Base-by-base conservation (phyloP, 371 early-diverging fungal species). In the Parasitella parasitica region DNA sequence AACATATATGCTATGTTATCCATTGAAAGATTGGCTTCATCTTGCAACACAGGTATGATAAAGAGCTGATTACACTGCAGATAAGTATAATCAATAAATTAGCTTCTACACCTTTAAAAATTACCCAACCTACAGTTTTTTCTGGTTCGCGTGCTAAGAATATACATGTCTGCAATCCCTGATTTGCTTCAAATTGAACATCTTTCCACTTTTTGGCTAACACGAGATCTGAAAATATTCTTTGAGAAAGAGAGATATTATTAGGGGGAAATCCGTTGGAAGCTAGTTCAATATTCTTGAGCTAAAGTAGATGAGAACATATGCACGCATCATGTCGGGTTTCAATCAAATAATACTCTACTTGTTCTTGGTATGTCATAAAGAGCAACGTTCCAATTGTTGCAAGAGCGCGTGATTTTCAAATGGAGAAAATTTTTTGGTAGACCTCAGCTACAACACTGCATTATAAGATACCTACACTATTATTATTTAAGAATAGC, bases 201-300 rank as follows among this genome's bases (percentile, higher is more conserved):
- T 59, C 7, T 28, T 70, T 74, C 48, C 71, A 70, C 57, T 58
- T 59, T 27, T 74, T 74, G 13, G 54, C 69, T 35, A 72, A 51
- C 6, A 69, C 61, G 36, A 60, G 51, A 20, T 61, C 61, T 7
- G 57, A 9, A 35, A 46, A 67, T 3, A 70, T 32, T 41, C 39
- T 48, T 53, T 63, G 67, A 2, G 63, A 59, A 16, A 68, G 18
- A 35, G 18, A 20, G 2, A 48, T 36, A 13, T 68, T 56, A 28
- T 34, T 46, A 1, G 35, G 43, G 4, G 63, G 22, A 8, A 63
- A 46, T 2, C 36, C 36, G 9, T 5, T 15, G 3, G 63, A 68
- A 35, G 28, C 37, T 34, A 24, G 28, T 28, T 49, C 27, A 7
- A 68, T 63, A 7, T 59, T 59, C 20, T 63, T 20, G 2, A 63